These are phyloP conservation scores for Gossypium davidsonii DNA, from an alignment of 441 rosid species.

Conservation along the genomic window DNA sequence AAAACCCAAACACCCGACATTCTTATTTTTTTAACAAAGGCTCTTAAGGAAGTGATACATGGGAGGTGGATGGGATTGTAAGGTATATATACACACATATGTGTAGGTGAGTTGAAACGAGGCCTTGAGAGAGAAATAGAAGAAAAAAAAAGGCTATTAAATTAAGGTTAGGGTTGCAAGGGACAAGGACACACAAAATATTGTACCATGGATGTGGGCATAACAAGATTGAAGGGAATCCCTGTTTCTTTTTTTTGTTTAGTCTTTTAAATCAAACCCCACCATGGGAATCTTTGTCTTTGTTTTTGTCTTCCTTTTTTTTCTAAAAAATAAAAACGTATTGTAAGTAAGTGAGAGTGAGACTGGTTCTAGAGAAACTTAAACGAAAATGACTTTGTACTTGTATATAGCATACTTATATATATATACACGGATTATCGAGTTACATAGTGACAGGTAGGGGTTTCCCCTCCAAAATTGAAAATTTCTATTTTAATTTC, in stretches of 20 bases:
- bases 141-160: neutral
- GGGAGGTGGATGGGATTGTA: constrained; percentile 4
- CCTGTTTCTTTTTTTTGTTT: constrained; percentile 4
- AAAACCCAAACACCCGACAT: constrained; percentile 89
- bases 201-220: constrained; percentile 18
- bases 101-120: neutral
- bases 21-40: neutral
- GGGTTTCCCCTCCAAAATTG: no score
- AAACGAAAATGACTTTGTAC: constrained; percentile 13
- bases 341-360: neutral
- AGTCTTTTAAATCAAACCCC: neutral
- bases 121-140: neutral
- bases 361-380: constrained; percentile 10
- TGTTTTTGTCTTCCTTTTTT: neutral
- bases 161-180: neutral
- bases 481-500: no score
- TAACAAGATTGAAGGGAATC: constrained; percentile 37
- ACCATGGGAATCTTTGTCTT: constrained; percentile 31
- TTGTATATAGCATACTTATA: neutral
- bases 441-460: no score
- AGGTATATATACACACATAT: constrained; percentile 1
- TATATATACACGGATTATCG: neutral
- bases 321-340: neutral
- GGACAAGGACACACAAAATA: constrained; percentile 19
- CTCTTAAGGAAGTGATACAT: neutral